Percentiles rank a stretch among this genome's conserved stretches.
Evolutionary conservation across 2,329 filamentous ascomycete genomes (phyloP).

Genomic region (Pseudomassariella vexata): DNA sequence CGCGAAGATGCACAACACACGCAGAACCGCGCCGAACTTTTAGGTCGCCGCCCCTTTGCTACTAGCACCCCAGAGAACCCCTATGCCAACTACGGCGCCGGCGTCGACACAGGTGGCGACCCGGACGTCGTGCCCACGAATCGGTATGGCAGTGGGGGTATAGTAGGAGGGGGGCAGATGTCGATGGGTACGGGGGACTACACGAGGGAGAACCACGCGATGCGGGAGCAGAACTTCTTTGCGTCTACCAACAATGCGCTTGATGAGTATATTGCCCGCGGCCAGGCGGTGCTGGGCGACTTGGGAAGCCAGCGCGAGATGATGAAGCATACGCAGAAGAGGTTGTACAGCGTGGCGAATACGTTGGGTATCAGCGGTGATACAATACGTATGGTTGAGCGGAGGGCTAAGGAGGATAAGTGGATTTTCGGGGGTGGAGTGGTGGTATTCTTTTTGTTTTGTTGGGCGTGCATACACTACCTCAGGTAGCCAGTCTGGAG

Average conservation of each 20-base stretch:
- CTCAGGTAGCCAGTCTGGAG: slow-evolving; percentile 57
- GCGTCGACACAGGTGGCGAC: slow-evolving; percentile 22
- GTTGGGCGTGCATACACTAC: slow-evolving; percentile 84
- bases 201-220: slow-evolving; percentile 71
- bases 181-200: slow-evolving; percentile 55
- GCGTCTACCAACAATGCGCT: slow-evolving; percentile 74
- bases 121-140: slow-evolving; percentile 37
- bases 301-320: slow-evolving; percentile 87
- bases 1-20: slow-evolving; percentile 67
- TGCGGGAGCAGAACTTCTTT: slow-evolving; percentile 88
- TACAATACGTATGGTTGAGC: slow-evolving; percentile 94
- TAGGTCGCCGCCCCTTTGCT: slow-evolving; percentile 80
- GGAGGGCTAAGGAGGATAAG: slow-evolving; percentile 88
- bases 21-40: slow-evolving; percentile 69
- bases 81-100: slow-evolving; percentile 58
- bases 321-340: slow-evolving; percentile 88
- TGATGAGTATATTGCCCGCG: slow-evolving; percentile 89
- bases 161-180: slow-evolving; percentile 28
- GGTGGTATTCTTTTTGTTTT: slow-evolving; percentile 82
- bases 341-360: slow-evolving; percentile 87
- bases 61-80: slow-evolving; percentile 83
- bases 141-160: slow-evolving; percentile 29
- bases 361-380: slow-evolving; percentile 90
- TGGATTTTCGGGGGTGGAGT: slow-evolving; percentile 95
- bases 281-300: slow-evolving; percentile 84